Evolutionary conservation across 2,329 filamentous ascomycete genomes (phyloP), one percentile per base, ranked within the genome.

Genomic region (Colletotrichum zoysiae): DNA sequence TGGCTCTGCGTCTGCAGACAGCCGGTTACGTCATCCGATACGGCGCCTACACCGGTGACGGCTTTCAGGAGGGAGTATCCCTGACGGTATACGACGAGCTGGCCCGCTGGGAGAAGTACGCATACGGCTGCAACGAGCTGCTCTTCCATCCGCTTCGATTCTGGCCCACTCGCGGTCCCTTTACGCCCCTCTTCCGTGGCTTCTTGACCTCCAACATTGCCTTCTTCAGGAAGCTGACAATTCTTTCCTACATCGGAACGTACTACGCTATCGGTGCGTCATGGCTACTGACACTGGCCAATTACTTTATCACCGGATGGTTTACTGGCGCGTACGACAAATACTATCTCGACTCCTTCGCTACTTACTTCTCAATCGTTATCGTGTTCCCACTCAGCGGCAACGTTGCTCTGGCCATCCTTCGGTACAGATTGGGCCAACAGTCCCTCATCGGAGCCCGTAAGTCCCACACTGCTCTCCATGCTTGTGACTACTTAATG

Each of bases 261-360:
- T 81, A 93, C 82, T 93, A 92, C 76, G 92, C 92, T 30, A 89
- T 94, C 70, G 92, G 88, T 4, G 88, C 88, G 0, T 88, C 90
- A 3, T 90, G 91, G 83, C 81, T 90, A n/a, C 83, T 93, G 60
- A 92, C 91, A 0, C 77, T 91, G 1, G 81, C 88, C 70, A 94
- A 94, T 80, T 94, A 94, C 80, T 89, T 93, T 79, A 81, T 92
- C 50, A 85, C 93, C 63, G 92, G 92, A 48, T 93, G 90, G 89
- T 92, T 88, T 82, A 90, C 91, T 76, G 91, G 90, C 44, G 84
- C 89, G 64, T 83, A 91, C 55, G 90, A 91, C 77, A 87, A 90
- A 74, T 91, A 89, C 82, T 93, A 93, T 79, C 84, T 91, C 79
- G 89, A 91, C 75, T 90, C 87, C 1, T 93, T 89, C 84, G 88